phyloP scores from a whole-genome alignment of 768 basidiomycete genomes.

The Mycena kentingensis region DNA sequence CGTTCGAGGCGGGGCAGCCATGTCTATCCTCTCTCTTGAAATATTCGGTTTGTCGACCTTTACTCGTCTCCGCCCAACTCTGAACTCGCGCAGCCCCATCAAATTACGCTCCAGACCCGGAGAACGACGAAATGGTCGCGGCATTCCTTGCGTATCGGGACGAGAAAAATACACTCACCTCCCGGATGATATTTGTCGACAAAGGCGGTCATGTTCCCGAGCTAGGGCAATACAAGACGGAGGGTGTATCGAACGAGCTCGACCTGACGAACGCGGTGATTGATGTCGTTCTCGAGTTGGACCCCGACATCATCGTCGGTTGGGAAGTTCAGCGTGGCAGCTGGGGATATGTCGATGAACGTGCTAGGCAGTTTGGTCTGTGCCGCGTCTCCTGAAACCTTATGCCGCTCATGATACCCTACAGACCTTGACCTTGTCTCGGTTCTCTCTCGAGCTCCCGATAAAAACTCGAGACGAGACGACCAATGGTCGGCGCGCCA shows the following conservation, averaged over 20 bases:
- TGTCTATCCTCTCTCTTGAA: conserved; percentile 84
- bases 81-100: conserved; percentile 64
- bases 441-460: conserved; percentile 74
- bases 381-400: conserved; percentile 17
- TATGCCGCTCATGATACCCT: not conserved
- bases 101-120: conserved; percentile 64
- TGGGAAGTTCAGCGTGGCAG: conserved; percentile 89
- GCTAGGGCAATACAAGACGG: conserved; percentile 47
- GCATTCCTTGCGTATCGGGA: conserved; percentile 75
- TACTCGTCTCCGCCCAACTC: not conserved
- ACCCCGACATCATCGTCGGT: conserved; percentile 90
- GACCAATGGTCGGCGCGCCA: conserved; percentile 75
- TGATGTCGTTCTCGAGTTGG: conserved; percentile 72
- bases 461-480: conserved; percentile 37
- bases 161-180: conserved; percentile 39
- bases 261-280: conserved; percentile 78
- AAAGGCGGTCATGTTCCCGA: conserved; percentile 42
- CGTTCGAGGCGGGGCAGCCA: conserved; percentile 55
- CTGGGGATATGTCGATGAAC: conserved; percentile 87
- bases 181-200: conserved; percentile 58
- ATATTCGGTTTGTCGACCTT: conserved; percentile 64
- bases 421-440: conserved; percentile 76
- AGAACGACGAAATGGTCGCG: conserved; percentile 63
- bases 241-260: conserved; percentile 66
- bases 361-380: conserved; percentile 62